Base-by-base conservation (phyloP, 2,329 filamentous ascomycete genomes). In the Apiospora sp. region DNA sequence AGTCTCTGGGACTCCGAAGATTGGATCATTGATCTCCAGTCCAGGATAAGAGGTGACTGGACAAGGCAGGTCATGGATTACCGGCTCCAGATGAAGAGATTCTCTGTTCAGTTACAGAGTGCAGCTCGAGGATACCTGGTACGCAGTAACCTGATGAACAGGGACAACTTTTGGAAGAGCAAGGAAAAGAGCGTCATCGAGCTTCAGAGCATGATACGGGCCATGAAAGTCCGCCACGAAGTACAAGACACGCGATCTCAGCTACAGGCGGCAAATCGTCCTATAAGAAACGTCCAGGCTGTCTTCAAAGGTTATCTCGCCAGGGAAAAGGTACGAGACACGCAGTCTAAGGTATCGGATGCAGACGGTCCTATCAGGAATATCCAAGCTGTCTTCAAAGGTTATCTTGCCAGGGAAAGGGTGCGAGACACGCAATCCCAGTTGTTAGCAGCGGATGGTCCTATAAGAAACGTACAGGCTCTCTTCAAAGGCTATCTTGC, bases 41-140 rank as follows among this genome's bases (percentile, higher is more conserved):
- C 95, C 10, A 90, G 92, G 51, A 93, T 98, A 71, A 91, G 96
- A 73, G 97, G 95, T 71, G 94, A 97, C 78, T 98, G 94, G 83
- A 89, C 94, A 1, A 88, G 96, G 67, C 94, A 98, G 81, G 90
- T 98, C 72, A 90, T 92, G 75, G 89, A 90, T 74, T 98, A 98
- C 82, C 90, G 93, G 68, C 85, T 96, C 72, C 90, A 92, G 75
- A 98, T 98, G 95, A 89, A 90, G 72, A 88, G 85, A 27, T 98
- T 97, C 79, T 94, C 95, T 2, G 86, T 93, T 41, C 87, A 91
- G 74, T 87, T 98, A 24, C 96, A 99, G 82, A 95, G 94, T 74
- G 88, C 91, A 7, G 89, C 90, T 4, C 91, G 96, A 68, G 96
- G 94, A 12, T 90, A 93, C 80, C 84, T 98, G 51, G 87, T 92